Base-by-base conservation (phyloP, 345 rosid species). In the Citrus unshiu region DNA sequence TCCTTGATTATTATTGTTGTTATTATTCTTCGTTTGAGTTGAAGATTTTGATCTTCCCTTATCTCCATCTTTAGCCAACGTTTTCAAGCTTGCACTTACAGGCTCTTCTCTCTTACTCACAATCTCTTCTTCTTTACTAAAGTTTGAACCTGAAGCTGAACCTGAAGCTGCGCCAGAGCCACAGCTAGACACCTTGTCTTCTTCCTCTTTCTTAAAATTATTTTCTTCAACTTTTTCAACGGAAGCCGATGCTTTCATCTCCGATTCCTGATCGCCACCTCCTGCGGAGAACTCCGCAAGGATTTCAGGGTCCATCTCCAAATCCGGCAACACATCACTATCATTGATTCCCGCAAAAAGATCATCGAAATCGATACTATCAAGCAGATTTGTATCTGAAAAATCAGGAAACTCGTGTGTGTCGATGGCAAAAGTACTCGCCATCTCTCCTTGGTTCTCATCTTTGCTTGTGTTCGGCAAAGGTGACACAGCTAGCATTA, bases 401-500 rank as follows among this genome's bases (percentile, higher is more conserved):
- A 89, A 83, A 62, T 90, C 89, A 51, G 88, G 84, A 79, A 89
- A 87, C 62, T 80, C 86, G 30, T 83, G 84, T 54, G 72, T 72
- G 79, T 72, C 82, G 71, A 77, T 68, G 29, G 27, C 16, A 72
- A 84, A 86, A 46, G 51, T 12, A 37, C 78, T 81, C 88, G 81
- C 85, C 88, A 79, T 83, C 77, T 85, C 87, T 70, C 87, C 87
- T 70, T 88, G 82, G 79, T 71, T 80, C 58, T 77, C 89, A 72
- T 82, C 88, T 71, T 87, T 84, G 19, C 32, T 73, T 54, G 84
- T 49, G 85, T 76, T 80, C 80, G 85, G 80, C 85, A 85, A 72
- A 58, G 91, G 84, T 37, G 98, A 85, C 76, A 90, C 90, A 72
- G 97, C 94, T 60, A 94, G 89, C 99, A 96, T 92, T 70, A 88